A percentile compares a stretch with the other conserved stretches of the same genome.
Conservation (phyloP, 331 rosid species). For the Rosa hybrid region DNA sequence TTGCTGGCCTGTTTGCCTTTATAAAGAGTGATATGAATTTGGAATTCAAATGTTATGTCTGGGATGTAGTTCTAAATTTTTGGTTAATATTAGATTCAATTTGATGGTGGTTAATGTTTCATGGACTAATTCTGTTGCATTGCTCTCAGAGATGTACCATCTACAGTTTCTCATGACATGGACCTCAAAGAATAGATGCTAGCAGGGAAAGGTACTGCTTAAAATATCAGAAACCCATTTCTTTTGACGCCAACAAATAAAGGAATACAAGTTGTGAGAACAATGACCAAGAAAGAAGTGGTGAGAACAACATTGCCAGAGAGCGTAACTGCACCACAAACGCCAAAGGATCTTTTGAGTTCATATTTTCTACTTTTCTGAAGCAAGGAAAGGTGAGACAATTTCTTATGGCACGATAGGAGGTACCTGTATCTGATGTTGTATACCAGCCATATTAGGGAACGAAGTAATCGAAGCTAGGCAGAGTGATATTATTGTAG, state of each 20-base stretch:
- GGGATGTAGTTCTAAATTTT: neutral
- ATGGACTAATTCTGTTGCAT: neutral
- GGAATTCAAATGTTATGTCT: neutral
- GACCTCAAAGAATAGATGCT: slow-evolving; percentile 1
- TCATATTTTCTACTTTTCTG: neutral
- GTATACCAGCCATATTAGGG: neutral
- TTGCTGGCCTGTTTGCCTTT: neutral
- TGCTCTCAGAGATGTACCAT: slow-evolving; percentile 4
- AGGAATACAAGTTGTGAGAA: neutral
- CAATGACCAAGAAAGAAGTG: neutral
- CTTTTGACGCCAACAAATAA: neutral
- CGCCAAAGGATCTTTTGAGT: neutral
- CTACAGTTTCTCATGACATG: neutral
- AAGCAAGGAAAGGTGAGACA: neutral
- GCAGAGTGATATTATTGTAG: neutral
- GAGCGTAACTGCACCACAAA: neutral
- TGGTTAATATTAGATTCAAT: neutral
- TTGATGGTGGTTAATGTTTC: neutral
- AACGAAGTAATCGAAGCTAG: neutral
- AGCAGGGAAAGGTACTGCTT: neutral
- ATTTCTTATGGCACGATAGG: neutral
- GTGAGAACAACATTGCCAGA: neutral
- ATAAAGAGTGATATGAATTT: neutral
- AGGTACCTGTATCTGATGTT: neutral
- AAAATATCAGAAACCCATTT: neutral